Evolutionary conservation across 164 flowering plant genomes (phyloP), one percentile per base, ranked within the genome.

Genomic region (Liriodendron chinense): DNA sequence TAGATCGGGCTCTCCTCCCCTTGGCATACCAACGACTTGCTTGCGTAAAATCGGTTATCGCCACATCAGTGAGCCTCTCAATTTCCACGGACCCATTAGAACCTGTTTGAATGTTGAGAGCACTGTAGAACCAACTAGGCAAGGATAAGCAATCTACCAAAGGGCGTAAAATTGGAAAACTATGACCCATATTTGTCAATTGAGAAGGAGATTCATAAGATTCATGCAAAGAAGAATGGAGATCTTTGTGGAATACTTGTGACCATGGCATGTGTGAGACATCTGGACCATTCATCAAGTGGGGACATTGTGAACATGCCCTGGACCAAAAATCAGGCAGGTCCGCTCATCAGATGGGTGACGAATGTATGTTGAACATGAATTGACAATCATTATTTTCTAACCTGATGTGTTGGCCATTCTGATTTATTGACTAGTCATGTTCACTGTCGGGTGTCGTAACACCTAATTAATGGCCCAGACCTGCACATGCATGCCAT

Each of bases 21-120:
- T 84, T 87, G 9, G 65, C 76, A 71, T 93, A 93, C 87, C 86
- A 88, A 84, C 87, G 86, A 78, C 68, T 88, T 48, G 94, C 98
- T 79, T 88, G 89, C 43, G 80, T 57, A 20, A 82, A 84, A 84
- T 91, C 89, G 12, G 87, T 77, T 57, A 93, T 80, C 62, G 74
- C 73, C 43, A 93, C 85, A 75, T 88, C 90, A 7, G 89, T 85
- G 68, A 93, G 88, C 57, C 89, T 89, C 78, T 93, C 98, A 49
- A 93, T 85, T 73, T 90, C 94, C 12, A 93, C 91, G 5, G 68
- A 74, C 23, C 98, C 96, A 76, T 83, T 88, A 23, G 87, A 77
- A 84, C 91, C 91, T 67, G 88, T 87, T 85, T 90, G 98, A 77
- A 93, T 88, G 80, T 81, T 87, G 74, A 91, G 94, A 83, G 80